Evolutionary conservation across 2,329 filamentous ascomycete species (phyloP).

Genomic region (Fusarium buxicola): DNA sequence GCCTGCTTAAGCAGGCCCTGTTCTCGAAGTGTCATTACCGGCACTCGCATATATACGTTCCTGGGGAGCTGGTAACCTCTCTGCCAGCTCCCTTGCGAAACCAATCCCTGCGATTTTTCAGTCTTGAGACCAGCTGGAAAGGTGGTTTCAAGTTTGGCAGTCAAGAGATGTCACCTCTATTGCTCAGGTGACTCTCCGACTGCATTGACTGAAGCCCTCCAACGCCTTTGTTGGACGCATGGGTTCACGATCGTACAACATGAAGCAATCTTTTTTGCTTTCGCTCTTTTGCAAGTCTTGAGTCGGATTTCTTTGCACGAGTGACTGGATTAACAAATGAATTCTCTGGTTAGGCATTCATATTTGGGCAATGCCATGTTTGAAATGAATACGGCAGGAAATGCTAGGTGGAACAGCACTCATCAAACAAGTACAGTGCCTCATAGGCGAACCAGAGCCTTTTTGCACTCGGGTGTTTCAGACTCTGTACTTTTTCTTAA

Average conservation of each 20-base stretch:
- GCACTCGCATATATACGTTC: constrained; percentile 49
- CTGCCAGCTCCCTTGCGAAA: constrained; percentile 35
- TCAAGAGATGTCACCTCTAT: constrained; percentile 10
- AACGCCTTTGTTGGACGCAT: background rate
- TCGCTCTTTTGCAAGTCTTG: background rate
- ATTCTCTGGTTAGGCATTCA: constrained; percentile 8
- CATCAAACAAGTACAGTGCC: constrained; percentile 23
- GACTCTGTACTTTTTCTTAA: constrained; percentile 1
- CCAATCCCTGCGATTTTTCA: constrained; percentile 29
- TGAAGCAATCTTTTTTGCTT: constrained; percentile 9
- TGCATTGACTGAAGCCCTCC: background rate
- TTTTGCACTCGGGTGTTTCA: constrained; percentile 17
- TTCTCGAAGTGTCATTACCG: constrained; percentile 35
- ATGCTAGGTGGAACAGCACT: constrained; percentile 43
- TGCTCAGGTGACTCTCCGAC: background rate
- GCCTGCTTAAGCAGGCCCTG: constrained; percentile 32
- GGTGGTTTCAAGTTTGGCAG: constrained; percentile 1
- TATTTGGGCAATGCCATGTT: constrained; percentile 17
- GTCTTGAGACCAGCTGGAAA: constrained; percentile 19
- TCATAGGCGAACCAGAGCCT: constrained; percentile 6
- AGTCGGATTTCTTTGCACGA: constrained; percentile 13
- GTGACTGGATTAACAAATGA: background rate
- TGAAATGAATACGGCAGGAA: constrained; percentile 14
- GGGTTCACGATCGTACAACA: constrained; percentile 3
- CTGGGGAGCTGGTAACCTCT: constrained; percentile 35